These are phyloP conservation scores for Deinandra increscens DNA, from an alignment of 129 eudicot species.

Conservation along the genomic window DNA sequence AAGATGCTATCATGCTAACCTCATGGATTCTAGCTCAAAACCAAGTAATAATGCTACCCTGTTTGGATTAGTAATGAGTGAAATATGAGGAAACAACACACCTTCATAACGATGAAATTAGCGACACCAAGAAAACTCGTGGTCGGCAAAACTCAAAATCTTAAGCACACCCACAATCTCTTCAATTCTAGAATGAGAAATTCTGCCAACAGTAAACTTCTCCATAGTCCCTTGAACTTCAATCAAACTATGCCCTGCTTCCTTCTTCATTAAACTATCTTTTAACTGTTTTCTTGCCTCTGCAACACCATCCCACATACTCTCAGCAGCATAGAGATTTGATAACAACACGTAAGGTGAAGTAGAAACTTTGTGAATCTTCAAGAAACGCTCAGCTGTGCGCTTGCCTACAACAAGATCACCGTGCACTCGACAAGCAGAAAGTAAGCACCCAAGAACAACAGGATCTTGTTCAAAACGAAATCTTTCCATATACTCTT, in stretches of 20 bases:
- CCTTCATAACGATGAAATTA: conserved; percentile 7
- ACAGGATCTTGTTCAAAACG: conserved; percentile 53
- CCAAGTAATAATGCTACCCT: no score
- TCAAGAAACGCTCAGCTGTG: conserved; percentile 42
- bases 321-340: conserved; percentile 67
- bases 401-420: conserved; percentile 53
- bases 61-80: no score
- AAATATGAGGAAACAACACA: no score
- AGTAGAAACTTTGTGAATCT: conserved; percentile 55
- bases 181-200: conserved; percentile 53
- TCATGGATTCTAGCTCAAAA: no score
- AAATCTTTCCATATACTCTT: conserved; percentile 51
- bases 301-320: conserved; percentile 63
- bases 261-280: conserved; percentile 61
- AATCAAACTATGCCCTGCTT: conserved; percentile 68
- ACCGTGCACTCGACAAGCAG: conserved; percentile 69
- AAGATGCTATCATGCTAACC: no score
- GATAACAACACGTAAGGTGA: conserved; percentile 77
- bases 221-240: conserved; percentile 52
- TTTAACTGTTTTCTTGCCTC: conserved; percentile 63
- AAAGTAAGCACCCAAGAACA: conserved; percentile 66
- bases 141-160: conserved; percentile 32
- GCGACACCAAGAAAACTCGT: conserved; percentile 28
- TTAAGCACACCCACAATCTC: conserved; percentile 50
- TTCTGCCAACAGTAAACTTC: conserved; percentile 58